phyloP scores from a whole-genome alignment of 192 early-diverging fungal genomes.

The Glomus cerebriforme region DNA sequence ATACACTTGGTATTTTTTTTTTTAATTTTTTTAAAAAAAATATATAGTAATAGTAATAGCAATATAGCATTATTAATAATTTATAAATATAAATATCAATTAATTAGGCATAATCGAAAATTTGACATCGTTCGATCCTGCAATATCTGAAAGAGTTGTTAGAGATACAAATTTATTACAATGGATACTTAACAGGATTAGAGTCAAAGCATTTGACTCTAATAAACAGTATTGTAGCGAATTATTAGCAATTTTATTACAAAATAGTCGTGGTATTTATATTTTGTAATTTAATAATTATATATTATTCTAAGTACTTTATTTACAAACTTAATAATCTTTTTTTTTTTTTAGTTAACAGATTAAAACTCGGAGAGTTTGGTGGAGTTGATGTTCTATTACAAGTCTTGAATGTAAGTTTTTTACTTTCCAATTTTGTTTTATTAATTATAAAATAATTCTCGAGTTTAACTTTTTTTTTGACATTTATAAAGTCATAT shows the following conservation, averaged over 20 bases:
- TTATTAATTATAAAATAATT: not conserved
- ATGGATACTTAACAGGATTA: constrained; percentile 76
- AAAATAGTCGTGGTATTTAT: constrained; percentile 57
- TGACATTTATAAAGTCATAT: constrained; percentile 36
- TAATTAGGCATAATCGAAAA: constrained; percentile 77
- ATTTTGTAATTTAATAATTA: constrained; percentile 23
- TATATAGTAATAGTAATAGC: not conserved
- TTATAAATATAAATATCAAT: constrained; percentile 1
- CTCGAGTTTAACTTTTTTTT: not conserved
- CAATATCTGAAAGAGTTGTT: constrained; percentile 66
- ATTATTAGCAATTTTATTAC: constrained; percentile 81
- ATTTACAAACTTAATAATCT: not conserved
- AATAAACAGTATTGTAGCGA: constrained; percentile 89
- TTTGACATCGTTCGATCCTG: constrained; percentile 72
- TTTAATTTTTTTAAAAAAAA: not conserved
- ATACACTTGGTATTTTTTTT: constrained; percentile 59
- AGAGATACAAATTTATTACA: constrained; percentile 64
- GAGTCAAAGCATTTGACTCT: constrained; percentile 68
- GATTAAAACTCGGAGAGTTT: constrained; percentile 49
- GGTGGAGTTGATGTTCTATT: constrained; percentile 73
- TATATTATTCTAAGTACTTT: not conserved
- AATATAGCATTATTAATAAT: not conserved
- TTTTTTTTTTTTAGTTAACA: constrained; percentile 40
- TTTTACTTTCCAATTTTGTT: not conserved
- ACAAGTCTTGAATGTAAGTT: constrained; percentile 58